These are phyloP conservation scores for Diatrype stigma DNA, from an alignment of 2,329 filamentous ascomycete species.

Conservation along the genomic window DNA sequence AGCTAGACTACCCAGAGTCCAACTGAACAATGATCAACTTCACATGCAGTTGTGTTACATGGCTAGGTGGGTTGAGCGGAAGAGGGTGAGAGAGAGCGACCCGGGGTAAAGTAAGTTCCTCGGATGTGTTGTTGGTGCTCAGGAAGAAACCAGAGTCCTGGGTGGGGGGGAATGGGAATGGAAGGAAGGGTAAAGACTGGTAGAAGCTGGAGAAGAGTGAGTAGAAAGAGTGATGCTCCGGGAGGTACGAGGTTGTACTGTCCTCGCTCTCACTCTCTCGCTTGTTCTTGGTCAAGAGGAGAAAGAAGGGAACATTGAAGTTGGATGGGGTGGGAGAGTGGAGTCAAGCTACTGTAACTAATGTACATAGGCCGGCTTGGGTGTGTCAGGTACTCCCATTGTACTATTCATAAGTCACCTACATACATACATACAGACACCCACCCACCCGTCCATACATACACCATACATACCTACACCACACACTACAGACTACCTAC, in stretches of 20 bases:
- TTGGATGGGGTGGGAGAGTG: slow-evolving; percentile 16
- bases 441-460: too few relatives aligned
- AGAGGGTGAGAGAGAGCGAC: background rate
- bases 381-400: background rate
- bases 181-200: too few relatives aligned
- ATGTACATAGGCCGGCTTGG: background rate
- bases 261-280: slow-evolving; percentile 9
- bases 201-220: background rate
- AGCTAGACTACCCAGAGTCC: slow-evolving; percentile 28
- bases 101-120: background rate
- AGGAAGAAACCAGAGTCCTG: too few relatives aligned
- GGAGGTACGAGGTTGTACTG: slow-evolving; percentile 7
- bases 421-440: slow-evolving; percentile 2
- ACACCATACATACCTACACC: background rate
- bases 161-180: too few relatives aligned
- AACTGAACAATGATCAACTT: slow-evolving; percentile 28
- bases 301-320: slow-evolving; percentile 21
- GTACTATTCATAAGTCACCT: background rate
- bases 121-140: too few relatives aligned
- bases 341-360: slow-evolving; percentile 3
- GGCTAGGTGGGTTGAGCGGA: slow-evolving; percentile 13
- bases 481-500: too few relatives aligned
- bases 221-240: slow-evolving; percentile 3
- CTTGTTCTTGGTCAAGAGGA: slow-evolving; percentile 23
- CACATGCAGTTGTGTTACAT: slow-evolving; percentile 28